These are phyloP conservation scores for Cladosporium phlei DNA, from an alignment of 2,329 filamentous ascomycete genomes.

Conservation along the genomic window DNA sequence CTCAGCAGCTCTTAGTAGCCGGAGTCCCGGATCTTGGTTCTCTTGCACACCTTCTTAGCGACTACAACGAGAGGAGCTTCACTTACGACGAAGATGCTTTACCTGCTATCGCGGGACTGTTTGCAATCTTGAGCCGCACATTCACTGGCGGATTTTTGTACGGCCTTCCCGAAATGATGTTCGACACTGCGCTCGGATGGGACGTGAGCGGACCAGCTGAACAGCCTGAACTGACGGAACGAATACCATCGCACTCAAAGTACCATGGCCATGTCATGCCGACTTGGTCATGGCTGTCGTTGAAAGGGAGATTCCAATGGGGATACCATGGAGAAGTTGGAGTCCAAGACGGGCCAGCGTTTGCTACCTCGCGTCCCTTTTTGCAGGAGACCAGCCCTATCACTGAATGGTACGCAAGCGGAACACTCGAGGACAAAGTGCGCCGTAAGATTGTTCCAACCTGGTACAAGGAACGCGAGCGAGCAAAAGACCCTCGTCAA, in stretches of 20 bases:
- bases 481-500: neutral
- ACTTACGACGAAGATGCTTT: neutral
- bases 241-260: too few relatives aligned
- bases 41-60: neutral
- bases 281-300: too few relatives aligned
- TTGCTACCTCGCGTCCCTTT: too few relatives aligned
- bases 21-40: neutral
- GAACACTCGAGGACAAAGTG: neutral
- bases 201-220: too few relatives aligned
- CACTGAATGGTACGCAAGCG: neutral
- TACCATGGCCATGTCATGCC: too few relatives aligned
- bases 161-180: neutral
- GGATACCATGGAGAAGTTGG: too few relatives aligned
- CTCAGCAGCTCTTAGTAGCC: too few relatives aligned
- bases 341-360: too few relatives aligned
- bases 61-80: neutral
- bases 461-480: neutral
- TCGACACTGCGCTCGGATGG: neutral
- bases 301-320: too few relatives aligned
- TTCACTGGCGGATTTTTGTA: slow-evolving; percentile 2
- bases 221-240: too few relatives aligned
- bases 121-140: neutral
- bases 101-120: neutral
- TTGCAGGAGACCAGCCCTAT: neutral
- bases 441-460: neutral